phyloP scores from a whole-genome alignment of 163 green algal genomes.

The Scenedesmus sp. region DNA sequence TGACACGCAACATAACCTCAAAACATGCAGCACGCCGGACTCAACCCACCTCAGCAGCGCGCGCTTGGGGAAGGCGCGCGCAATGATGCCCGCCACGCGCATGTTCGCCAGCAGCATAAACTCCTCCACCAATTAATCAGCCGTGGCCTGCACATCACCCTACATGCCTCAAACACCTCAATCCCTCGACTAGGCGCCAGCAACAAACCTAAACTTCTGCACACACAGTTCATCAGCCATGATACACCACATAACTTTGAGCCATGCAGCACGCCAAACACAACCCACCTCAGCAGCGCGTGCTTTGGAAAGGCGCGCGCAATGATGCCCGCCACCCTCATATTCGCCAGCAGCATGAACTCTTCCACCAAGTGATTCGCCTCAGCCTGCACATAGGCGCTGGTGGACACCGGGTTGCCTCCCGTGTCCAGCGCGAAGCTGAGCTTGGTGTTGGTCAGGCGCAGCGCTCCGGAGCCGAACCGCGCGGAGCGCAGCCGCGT shows the following conservation, averaged over 20 bases:
- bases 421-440: slow-evolving; percentile 92
- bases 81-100: slow-evolving; percentile 86
- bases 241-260: too few relatives aligned
- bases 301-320: slow-evolving; percentile 79
- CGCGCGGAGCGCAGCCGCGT: slow-evolving; percentile 52
- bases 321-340: slow-evolving; percentile 88
- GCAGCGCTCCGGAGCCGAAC: slow-evolving; percentile 83
- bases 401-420: slow-evolving; percentile 64
- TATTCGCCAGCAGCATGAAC: slow-evolving; percentile 99
- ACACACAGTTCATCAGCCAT: too few relatives aligned
- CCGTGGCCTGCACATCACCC: slow-evolving; percentile 82
- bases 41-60: slow-evolving; percentile 84
- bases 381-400: slow-evolving; percentile 84
- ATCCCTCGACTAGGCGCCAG: too few relatives aligned
- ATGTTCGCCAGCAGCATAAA: slow-evolving; percentile 99
- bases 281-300: slow-evolving; percentile 83
- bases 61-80: slow-evolving; percentile 79
- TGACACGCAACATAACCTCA: too few relatives aligned
- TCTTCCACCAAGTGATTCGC: slow-evolving; percentile 99
- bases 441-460: slow-evolving; percentile 91
- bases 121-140: slow-evolving; percentile 99
- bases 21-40: background rate
- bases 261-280: background rate
- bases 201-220: too few relatives aligned
- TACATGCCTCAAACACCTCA: too few relatives aligned